These are phyloP conservation scores for Vigna reflexopilosa DNA, from an alignment of 306 rosid genomes.

Conservation along the genomic window DNA sequence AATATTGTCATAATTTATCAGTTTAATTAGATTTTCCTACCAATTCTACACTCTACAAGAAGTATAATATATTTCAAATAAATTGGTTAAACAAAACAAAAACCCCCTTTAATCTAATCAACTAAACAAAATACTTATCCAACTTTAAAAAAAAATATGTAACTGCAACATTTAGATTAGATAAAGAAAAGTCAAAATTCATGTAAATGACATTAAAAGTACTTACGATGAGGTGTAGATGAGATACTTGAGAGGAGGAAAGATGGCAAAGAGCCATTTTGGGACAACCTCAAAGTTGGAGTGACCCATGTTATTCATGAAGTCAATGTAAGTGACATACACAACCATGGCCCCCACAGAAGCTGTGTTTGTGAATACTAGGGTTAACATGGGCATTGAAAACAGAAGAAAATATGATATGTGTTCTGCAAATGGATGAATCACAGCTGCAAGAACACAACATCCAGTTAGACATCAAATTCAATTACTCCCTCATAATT, in stretches of 20 bases:
- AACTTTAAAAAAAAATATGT: too few species aligned
- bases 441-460: constrained; percentile 54
- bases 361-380: constrained; percentile 44
- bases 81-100: too few species aligned
- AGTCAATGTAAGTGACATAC: constrained; percentile 60
- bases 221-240: constrained; percentile 78
- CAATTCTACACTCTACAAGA: too few species aligned
- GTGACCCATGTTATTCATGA: constrained; percentile 81
- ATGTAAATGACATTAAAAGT: not conserved
- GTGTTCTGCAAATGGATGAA: constrained; percentile 73
- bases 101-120: too few species aligned
- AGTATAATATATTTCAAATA: too few species aligned
- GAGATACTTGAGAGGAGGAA: constrained; percentile 70
- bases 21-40: too few species aligned
- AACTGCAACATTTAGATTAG: too few species aligned
- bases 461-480: not conserved
- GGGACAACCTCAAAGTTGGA: constrained; percentile 73
- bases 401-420: constrained; percentile 60
- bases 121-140: too few species aligned
- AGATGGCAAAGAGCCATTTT: constrained; percentile 42
- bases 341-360: constrained; percentile 39
- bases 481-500: too few species aligned
- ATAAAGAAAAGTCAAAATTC: too few species aligned
- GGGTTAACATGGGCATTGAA: constrained; percentile 54
- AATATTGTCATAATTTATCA: too few species aligned